These are phyloP conservation scores for Trametes gibbosa DNA, from an alignment of 768 basidiomycete species.

Conservation along the genomic window DNA sequence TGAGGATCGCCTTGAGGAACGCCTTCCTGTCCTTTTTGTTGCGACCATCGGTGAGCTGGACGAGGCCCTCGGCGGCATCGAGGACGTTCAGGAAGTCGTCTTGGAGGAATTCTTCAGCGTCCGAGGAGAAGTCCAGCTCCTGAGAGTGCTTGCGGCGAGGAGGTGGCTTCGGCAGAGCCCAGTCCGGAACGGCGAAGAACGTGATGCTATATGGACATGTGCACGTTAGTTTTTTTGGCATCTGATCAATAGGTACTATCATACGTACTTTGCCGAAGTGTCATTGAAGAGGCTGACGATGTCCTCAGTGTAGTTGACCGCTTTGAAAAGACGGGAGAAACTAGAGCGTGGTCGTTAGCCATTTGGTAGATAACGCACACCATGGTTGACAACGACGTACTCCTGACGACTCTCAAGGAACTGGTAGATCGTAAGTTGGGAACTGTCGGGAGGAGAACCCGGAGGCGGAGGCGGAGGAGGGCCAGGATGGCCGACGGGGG, in stretches of 20 bases:
- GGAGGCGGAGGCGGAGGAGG: background rate
- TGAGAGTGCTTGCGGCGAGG: constrained; percentile 9
- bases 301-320: constrained; percentile 39
- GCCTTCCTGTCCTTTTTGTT: constrained; percentile 41
- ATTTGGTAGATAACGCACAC: background rate
- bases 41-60: constrained; percentile 34
- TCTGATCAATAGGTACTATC: background rate
- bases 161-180: constrained; percentile 35
- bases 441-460: background rate
- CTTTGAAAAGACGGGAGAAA: constrained; percentile 41
- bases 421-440: constrained; percentile 28
- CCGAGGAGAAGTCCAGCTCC: constrained; percentile 1
- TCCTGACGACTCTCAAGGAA: constrained; percentile 24
- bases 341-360: constrained; percentile 20
- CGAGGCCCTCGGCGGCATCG: constrained; percentile 30
- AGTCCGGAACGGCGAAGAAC: constrained; percentile 52
- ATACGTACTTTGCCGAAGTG: constrained; percentile 34
- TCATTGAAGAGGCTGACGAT: constrained; percentile 40
- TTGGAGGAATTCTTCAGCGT: constrained; percentile 3
- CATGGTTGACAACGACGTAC: constrained; percentile 7
- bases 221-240: background rate
- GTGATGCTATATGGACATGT: constrained; percentile 40
- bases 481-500: background rate
- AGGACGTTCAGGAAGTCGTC: constrained; percentile 23
- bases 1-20: constrained; percentile 51